Percentiles rank a stretch among this genome's conserved stretches.
These are phyloP conservation scores for Peniophora sp. DNA, from an alignment of 1,284 basidiomycete species.

Conservation along the genomic window DNA sequence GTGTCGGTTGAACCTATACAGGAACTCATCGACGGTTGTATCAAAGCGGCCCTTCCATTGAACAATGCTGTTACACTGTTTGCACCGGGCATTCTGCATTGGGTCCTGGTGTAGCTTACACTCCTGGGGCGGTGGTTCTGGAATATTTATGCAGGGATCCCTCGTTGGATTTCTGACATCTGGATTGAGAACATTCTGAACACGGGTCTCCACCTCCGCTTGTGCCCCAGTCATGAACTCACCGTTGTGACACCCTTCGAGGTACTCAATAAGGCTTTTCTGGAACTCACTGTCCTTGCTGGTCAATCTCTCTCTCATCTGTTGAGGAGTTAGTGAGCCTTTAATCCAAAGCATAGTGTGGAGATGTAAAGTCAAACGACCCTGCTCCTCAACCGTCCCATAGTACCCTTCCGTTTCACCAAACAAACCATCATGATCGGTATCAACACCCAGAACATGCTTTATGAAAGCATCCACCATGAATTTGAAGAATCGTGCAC, in stretches of 20 bases:
- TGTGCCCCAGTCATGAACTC: neutral
- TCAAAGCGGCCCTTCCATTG: constrained; percentile 5
- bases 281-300: constrained; percentile 12
- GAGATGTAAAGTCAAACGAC: neutral
- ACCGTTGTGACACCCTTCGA: constrained; percentile 8
- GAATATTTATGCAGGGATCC: neutral
- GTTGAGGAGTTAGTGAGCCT: neutral
- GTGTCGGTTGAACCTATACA: constrained; percentile 10
- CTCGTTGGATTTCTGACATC: neutral
- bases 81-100: too few relatives aligned
- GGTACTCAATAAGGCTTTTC: constrained; percentile 9
- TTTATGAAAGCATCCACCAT: neutral
- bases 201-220: neutral
- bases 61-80: neutral
- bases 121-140: neutral
- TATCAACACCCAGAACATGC: neutral
- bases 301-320: neutral
- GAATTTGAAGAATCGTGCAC: neutral
- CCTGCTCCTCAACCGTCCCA: neutral
- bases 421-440: neutral
- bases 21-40: constrained; percentile 8
- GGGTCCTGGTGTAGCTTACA: too few relatives aligned
- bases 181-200: neutral
- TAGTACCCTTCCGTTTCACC: neutral
- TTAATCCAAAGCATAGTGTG: neutral